Percentiles rank a stretch among this genome's conserved stretches.
Evolutionary conservation across 2,329 filamentous ascomycete genomes (phyloP).

Genomic region (Kalmusia sp.): DNA sequence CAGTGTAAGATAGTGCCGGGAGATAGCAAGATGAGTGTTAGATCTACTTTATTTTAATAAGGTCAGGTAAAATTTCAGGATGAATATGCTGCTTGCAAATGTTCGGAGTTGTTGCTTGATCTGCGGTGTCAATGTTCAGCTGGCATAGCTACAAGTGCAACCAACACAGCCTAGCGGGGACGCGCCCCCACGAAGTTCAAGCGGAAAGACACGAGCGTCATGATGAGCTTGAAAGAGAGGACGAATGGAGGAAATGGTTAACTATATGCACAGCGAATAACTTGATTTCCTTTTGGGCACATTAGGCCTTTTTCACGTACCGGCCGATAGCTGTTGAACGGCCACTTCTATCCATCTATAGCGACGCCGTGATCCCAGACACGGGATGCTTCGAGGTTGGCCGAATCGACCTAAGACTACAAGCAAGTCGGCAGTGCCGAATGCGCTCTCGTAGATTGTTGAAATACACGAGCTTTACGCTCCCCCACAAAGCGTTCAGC

Average conservation of each 20-base stretch:
- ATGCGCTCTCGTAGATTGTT: conserved; percentile 47
- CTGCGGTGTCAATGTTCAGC: no score
- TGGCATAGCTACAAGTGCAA: no score
- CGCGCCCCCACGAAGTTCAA: no score
- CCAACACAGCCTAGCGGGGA: no score
- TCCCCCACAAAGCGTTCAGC: conserved; percentile 38
- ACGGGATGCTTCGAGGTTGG: background rate
- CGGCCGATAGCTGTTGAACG: conserved; percentile 7
- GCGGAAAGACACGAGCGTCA: no score
- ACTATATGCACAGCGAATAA: background rate
- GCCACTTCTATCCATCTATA: conserved; percentile 4
- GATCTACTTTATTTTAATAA: no score
- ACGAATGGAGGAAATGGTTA: no score
- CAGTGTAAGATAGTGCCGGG: no score
- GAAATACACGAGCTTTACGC: conserved; percentile 48
- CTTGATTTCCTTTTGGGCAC: background rate
- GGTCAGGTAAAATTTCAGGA: no score
- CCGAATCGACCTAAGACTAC: conserved; percentile 1
- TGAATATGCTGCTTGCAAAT: background rate
- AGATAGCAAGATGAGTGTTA: no score
- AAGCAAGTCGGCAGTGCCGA: conserved; percentile 2
- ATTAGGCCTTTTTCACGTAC: background rate
- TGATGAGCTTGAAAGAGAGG: no score
- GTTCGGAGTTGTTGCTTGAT: no score
- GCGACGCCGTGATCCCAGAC: background rate